Evolutionary conservation across 495 filamentous ascomycete genomes (phyloP).

Genomic region (Trichoderma orchidacearum): DNA sequence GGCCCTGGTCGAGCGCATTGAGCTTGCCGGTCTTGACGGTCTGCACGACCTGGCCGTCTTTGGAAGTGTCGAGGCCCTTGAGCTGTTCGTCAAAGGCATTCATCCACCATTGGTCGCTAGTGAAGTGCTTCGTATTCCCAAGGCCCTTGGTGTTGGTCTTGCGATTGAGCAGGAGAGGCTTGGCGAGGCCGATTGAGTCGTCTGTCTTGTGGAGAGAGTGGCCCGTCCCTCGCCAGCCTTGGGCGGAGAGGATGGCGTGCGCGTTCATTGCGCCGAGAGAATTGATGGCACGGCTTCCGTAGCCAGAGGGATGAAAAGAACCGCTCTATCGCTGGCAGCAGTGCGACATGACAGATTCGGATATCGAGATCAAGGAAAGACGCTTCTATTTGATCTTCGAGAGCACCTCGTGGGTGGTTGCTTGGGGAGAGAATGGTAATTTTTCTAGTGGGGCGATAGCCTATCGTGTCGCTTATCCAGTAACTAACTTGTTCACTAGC

Average conservation of each 20-base stretch:
- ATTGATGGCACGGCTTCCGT: not conserved
- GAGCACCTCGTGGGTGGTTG: not conserved
- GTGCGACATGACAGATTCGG: not conserved
- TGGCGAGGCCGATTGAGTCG: constrained; percentile 50
- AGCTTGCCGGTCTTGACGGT: constrained; percentile 36
- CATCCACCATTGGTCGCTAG: constrained; percentile 67
- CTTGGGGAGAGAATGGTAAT: not conserved
- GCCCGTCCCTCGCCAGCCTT: constrained; percentile 69
- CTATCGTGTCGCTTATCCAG: not conserved
- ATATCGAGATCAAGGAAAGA: not conserved
- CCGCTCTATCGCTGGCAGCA: not conserved
- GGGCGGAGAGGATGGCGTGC: constrained; percentile 53
- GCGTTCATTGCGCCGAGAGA: constrained; percentile 44
- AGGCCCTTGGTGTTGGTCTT: constrained; percentile 58
- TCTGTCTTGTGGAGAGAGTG: constrained; percentile 56
- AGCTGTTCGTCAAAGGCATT: constrained; percentile 67
- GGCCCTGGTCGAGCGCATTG: constrained; percentile 29
- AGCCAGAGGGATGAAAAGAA: not conserved
- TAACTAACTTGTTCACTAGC: too few species aligned
- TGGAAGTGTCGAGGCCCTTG: constrained; percentile 49
- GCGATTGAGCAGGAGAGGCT: constrained; percentile 53
- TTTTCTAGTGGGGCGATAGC: not conserved
- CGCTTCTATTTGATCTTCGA: not conserved
- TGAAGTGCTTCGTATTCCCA: constrained; percentile 49
- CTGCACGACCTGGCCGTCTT: constrained; percentile 32